These are phyloP conservation scores for Avena insularis DNA, from an alignment of 176 grass and related monocot species.

Conservation along the genomic window DNA sequence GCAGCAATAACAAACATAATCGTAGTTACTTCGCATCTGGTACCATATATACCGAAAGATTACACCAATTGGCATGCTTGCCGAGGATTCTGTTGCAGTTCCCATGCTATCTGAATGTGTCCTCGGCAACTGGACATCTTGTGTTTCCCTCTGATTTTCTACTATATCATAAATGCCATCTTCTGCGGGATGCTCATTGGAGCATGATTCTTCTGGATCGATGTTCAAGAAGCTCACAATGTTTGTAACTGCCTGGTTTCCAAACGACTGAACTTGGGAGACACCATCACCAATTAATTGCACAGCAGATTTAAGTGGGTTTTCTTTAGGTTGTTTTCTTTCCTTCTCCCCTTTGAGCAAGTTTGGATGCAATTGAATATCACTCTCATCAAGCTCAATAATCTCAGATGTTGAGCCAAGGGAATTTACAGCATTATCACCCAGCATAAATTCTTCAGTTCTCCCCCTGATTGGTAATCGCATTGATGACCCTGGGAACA, in stretches of 20 bases:
- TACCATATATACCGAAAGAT: conserved; percentile 91
- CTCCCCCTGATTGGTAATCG: conserved; percentile 53
- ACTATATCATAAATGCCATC: conserved; percentile 49
- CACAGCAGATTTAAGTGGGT: conserved; percentile 91
- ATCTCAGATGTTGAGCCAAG: conserved; percentile 71
- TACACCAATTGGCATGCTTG: conserved; percentile 75
- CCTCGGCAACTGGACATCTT: conserved; percentile 57
- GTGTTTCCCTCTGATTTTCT: conserved; percentile 56
- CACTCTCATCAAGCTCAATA: conserved; percentile 66
- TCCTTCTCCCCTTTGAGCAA: conserved; percentile 60
- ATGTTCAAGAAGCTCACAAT: conserved; percentile 98
- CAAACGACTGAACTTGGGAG: conserved; percentile 93
- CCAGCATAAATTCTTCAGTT: conserved; percentile 59
- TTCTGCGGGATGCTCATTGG: conserved; percentile 52
- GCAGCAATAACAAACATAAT: conserved; percentile 98
- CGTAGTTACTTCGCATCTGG: conserved; percentile 95
- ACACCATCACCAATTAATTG: conserved; percentile 97
- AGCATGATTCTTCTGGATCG: conserved; percentile 74
- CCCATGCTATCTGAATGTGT: conserved; percentile 69
- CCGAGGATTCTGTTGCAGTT: conserved; percentile 41
- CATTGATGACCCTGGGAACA: conserved; percentile 48
- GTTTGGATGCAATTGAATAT: conserved; percentile 50
- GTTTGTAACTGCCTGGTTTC: conserved; percentile 98
- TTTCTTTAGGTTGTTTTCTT: conserved; percentile 66
- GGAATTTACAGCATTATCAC: conserved; percentile 65